Base-by-base conservation (phyloP, 1,284 basidiomycete genomes). In the Ganoderma sp. region DNA sequence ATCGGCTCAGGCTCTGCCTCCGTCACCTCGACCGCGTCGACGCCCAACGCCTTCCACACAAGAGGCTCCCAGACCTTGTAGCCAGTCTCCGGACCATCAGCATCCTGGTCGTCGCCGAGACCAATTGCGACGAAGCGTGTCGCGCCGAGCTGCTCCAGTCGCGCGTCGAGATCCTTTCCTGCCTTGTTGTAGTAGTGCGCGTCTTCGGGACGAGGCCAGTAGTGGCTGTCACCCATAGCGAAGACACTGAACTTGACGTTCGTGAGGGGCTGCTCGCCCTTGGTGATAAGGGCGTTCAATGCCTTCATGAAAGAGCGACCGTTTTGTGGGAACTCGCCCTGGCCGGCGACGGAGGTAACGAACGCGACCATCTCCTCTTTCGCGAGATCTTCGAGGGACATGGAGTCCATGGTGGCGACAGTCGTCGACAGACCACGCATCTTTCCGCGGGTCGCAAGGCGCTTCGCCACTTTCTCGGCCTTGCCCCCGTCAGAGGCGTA, bases 101-200 rank as follows among this genome's bases (percentile, higher is more conserved):
- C 94, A 76, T 99, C 97, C 81, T 99, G 97, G 79, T 99, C 97
- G 79, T 99, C 96, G 57, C 96, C 98, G 17, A 99, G 86, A 28
- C 96, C 97, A 12, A 97, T 78, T 34, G 87, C 84, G 10, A 84
- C 88, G 68, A 96, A 85, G 63, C 92, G 89, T 75, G 90, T 82
- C 19, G 88, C 93, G 41, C 95, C 95, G 39, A 97, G 86, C 64
- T 87, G 86, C 78, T 90, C 88, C 19, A 98, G 81, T 50, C 91
- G 89, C 37, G 86, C 82, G 80, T 96, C 91, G 60, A 99, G 87
- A 74, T 99, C 97, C 83, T 96, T 98, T 28, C 90, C 90, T 0
- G 98, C 91, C 83, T 97, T 98, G 87, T 99, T 99, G 86, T 98
- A 99, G 81, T 96, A 99, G 76, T 96, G 93, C 39, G 93, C 93